Percentiles rank a stretch among this genome's conserved stretches.
Conservation (phyloP, 345 rosid species). For the Dovyalis caffra region DNA sequence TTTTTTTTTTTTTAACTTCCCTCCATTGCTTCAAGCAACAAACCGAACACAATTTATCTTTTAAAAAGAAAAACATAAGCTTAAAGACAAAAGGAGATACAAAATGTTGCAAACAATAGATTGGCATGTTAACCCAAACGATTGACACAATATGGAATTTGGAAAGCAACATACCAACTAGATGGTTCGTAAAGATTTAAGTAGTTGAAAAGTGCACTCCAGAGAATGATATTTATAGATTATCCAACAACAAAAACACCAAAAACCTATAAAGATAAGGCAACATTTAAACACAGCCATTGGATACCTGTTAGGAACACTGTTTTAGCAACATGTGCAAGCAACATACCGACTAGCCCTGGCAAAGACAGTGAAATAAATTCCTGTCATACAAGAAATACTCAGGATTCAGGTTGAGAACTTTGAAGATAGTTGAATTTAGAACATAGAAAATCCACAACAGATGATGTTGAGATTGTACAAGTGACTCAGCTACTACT, state of each 20-base stretch:
- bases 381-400: constrained; percentile 20
- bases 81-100: background rate
- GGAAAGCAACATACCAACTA: no score
- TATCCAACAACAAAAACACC: background rate
- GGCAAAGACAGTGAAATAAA: constrained; percentile 25
- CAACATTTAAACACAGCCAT: background rate
- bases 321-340: constrained; percentile 59
- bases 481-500: background rate
- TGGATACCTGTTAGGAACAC: constrained; percentile 73
- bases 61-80: background rate
- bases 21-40: background rate
- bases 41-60: background rate
- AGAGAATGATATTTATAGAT: background rate
- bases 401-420: constrained; percentile 7
- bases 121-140: background rate
- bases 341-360: constrained; percentile 77
- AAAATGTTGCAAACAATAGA: constrained; percentile 1
- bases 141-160: constrained; percentile 3
- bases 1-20: background rate
- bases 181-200: constrained; percentile 3
- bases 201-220: background rate
- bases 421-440: background rate
- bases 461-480: background rate
- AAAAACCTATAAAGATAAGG: background rate
- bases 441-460: background rate